Percentiles rank a stretch among this genome's conserved stretches.
Conservation (phyloP, 352 stramenopile genomes). For the Albugo candida region DNA sequence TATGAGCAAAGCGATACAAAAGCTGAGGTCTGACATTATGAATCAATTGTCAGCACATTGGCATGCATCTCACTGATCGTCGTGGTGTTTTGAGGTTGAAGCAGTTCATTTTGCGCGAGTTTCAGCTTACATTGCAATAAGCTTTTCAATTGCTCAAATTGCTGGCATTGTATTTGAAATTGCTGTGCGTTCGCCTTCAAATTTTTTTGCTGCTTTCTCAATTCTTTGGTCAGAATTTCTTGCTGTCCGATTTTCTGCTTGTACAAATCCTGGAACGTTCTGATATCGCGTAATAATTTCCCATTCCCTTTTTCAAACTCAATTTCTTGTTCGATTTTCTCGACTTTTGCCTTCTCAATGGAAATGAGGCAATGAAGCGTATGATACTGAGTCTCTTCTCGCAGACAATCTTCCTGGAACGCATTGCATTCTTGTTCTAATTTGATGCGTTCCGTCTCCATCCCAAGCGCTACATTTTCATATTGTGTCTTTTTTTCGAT, state of each 20-base stretch:
- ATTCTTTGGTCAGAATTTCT: constrained; percentile 74
- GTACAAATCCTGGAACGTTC: constrained; percentile 79
- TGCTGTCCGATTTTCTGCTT: constrained; percentile 83
- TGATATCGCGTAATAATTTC: constrained; percentile 70
- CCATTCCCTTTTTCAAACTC: constrained; percentile 69
- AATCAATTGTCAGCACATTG: too few relatives aligned
- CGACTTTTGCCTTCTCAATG: constrained; percentile 47
- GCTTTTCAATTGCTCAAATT: constrained; percentile 72
- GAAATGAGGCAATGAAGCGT: constrained; percentile 52
- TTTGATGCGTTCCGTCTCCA: constrained; percentile 78
- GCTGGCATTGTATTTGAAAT: constrained; percentile 55
- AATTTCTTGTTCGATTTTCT: constrained; percentile 75
- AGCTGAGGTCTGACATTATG: too few relatives aligned
- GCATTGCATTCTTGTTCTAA: constrained; percentile 79
- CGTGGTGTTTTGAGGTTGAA: too few relatives aligned
- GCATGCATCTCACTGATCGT: too few relatives aligned
- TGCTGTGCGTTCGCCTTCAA: constrained; percentile 66
- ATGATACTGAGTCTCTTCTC: constrained; percentile 78
- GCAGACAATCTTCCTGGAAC: constrained; percentile 76
- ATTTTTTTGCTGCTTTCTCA: constrained; percentile 79
- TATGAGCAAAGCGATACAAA: too few relatives aligned
- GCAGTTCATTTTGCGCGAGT: constrained; percentile 14
- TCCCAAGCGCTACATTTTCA: constrained; percentile 69
- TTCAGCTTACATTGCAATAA: constrained; percentile 65
- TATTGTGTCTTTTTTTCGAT: constrained; percentile 77